These are phyloP conservation scores for Saccharomycopsis sp. DNA, from an alignment of 805 yeast genomes.

Conservation along the genomic window DNA sequence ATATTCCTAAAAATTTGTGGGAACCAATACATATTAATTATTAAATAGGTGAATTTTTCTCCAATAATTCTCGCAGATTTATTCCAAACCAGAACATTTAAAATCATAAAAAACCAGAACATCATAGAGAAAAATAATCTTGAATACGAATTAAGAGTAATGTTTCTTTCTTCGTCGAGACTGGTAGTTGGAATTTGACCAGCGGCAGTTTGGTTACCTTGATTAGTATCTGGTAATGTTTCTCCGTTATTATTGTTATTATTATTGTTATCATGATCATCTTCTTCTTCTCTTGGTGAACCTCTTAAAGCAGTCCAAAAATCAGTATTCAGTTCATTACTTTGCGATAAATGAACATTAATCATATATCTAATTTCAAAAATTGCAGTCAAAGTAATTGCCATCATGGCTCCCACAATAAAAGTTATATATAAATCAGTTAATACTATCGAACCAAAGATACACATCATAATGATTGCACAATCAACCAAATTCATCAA, in stretches of 20 bases:
- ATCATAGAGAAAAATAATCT: slow-evolving; percentile 44
- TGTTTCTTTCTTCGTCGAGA: slow-evolving; percentile 40
- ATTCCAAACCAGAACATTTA: slow-evolving; percentile 59
- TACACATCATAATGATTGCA: slow-evolving; percentile 39
- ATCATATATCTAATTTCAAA: slow-evolving; percentile 71
- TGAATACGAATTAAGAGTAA: slow-evolving; percentile 47
- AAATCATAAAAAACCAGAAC: slow-evolving; percentile 43
- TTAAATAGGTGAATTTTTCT: slow-evolving; percentile 44
- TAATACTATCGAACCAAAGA: slow-evolving; percentile 40
- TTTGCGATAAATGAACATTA: slow-evolving; percentile 56
- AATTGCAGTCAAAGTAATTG: slow-evolving; percentile 58
- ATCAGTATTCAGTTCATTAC: slow-evolving; percentile 58
- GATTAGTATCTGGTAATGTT: slow-evolving; percentile 12
- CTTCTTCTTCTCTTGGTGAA: slow-evolving; percentile 25
- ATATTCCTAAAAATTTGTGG: slow-evolving; percentile 82
- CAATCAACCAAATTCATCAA: slow-evolving; percentile 56
- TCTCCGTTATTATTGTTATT: slow-evolving; percentile 19
- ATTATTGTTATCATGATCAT: slow-evolving; percentile 11
- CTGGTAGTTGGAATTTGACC: slow-evolving; percentile 21
- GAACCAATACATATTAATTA: slow-evolving; percentile 68
- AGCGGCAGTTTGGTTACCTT: slow-evolving; percentile 19
- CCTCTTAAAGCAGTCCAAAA: slow-evolving; percentile 62
- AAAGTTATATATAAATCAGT: slow-evolving; percentile 54
- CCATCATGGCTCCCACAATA: slow-evolving; percentile 57
- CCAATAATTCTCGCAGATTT: slow-evolving; percentile 38